Base-by-base conservation (phyloP, 805 yeast species). In the Candida rishiriensis region DNA sequence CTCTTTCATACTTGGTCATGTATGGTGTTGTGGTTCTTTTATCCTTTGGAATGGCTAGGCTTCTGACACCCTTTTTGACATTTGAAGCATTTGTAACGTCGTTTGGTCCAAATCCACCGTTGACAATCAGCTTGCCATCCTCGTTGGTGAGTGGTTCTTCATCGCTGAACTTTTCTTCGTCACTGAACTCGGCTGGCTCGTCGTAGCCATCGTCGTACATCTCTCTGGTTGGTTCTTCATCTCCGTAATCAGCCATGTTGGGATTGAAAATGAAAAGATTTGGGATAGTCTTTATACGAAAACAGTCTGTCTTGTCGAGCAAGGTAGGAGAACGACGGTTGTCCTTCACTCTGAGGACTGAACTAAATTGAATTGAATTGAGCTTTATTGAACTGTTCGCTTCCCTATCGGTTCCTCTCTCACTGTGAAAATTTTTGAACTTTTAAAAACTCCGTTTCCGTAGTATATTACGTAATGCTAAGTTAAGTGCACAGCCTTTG, bases 1-100 rank as follows among this genome's bases (percentile, higher is more conserved):
- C 99, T 57, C 97, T 79, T 73, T 93, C 99, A 65, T 93, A 93
- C 63, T 95, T 93, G 46, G 99, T 93, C 98, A 93, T 90, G 65
- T 91, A 93, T 42, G 99, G 99, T 5, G 99, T 93, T 12, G 99
- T 93, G 26, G 89, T 77, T 66, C 99, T 80, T 52, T 86, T 72
- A 17, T 88, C 96, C 55, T 79, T 87, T 45, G 97, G 86, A 48
- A 93, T 88, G 15, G 97, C 95, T 58, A 88, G 79, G 51, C 54
- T 46, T 33, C 46, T 50, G 8, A 53, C 54, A 38, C 52, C 55
- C 30, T 34, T 37, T 41, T 48, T 56, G 16, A 74, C 79, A 58
- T 75, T 76, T 50, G 58, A 51, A 46, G 57, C 57, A 46, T 43
- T 43, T 39, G 47, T 42, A 29, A 64, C 68, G 34, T 78, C 87